These are phyloP conservation scores for Wickerhamomyces silvicola DNA, from an alignment of 805 yeast genomes.

Conservation along the genomic window DNA sequence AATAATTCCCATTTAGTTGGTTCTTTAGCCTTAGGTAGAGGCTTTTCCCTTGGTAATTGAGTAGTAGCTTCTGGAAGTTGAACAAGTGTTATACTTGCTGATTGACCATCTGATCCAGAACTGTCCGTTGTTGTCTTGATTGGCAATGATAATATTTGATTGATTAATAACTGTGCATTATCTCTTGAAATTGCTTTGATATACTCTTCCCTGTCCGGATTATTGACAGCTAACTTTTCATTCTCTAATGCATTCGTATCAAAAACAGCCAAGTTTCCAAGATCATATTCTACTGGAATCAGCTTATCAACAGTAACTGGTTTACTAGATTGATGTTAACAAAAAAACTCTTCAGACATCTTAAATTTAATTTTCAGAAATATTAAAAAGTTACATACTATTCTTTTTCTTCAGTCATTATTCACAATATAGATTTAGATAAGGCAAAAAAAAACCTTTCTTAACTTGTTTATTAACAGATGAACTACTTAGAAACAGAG, in stretches of 20 bases:
- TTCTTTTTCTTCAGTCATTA: constrained; percentile 1
- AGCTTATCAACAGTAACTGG: constrained; percentile 88
- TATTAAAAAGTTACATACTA: no score
- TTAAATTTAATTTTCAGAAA: no score
- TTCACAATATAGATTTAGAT: not conserved
- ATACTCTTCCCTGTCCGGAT: constrained; percentile 57
- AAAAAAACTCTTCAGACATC: no score
- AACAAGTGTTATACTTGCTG: constrained; percentile 73
- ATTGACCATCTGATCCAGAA: constrained; percentile 49
- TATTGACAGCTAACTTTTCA: constrained; percentile 41
- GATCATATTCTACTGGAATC: constrained; percentile 82
- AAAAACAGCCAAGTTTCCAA: constrained; percentile 86
- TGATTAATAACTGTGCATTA: constrained; percentile 84
- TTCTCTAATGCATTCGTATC: constrained; percentile 83
- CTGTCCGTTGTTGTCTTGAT: constrained; percentile 80
- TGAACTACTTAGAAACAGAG: constrained; percentile 3
- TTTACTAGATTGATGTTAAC: constrained; percentile 36
- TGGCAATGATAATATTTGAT: constrained; percentile 87
- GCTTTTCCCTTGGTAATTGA: constrained; percentile 86
- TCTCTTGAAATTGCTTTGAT: constrained; percentile 73
- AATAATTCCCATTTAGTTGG: constrained; percentile 95
- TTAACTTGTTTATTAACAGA: not conserved
- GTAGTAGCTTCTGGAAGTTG: constrained; percentile 81
- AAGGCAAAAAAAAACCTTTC: not conserved
- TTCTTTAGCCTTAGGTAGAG: constrained; percentile 87